A percentile compares a stretch with the other conserved stretches of the same genome.
phyloP scores from a whole-genome alignment of 1,284 basidiomycete species.

The Cutaneotrichosporon dermatis region DNA sequence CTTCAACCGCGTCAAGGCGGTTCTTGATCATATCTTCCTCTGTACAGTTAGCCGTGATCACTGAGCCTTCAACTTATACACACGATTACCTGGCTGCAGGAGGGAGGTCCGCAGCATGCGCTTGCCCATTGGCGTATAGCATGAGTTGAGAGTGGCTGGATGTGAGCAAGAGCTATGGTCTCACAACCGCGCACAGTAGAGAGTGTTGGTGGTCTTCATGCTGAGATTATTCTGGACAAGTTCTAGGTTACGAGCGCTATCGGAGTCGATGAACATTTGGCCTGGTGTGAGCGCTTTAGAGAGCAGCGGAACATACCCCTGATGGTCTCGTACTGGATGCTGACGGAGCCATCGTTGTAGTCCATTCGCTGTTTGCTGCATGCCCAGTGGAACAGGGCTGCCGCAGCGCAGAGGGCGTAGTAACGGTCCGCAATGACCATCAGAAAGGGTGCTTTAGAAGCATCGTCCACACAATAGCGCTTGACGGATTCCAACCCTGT shows the following conservation, averaged over 20 bases:
- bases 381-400: slow-evolving; percentile 77
- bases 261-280: slow-evolving; percentile 87
- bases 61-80: slow-evolving; percentile 5
- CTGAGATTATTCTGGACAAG: slow-evolving; percentile 68
- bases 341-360: slow-evolving; percentile 66
- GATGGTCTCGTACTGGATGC: slow-evolving; percentile 70
- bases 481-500: slow-evolving; percentile 71
- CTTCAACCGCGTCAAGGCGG: slow-evolving; percentile 77
- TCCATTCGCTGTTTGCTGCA: slow-evolving; percentile 63
- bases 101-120: slow-evolving; percentile 74
- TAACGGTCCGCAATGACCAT: slow-evolving; percentile 76
- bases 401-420: slow-evolving; percentile 76
- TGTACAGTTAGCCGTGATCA: slow-evolving; percentile 26
- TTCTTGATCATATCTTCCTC: slow-evolving; percentile 66
- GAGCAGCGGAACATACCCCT: slow-evolving; percentile 48
- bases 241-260: slow-evolving; percentile 80
- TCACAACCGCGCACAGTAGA: slow-evolving; percentile 58
- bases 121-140: slow-evolving; percentile 80
- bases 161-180: neutral
- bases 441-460: slow-evolving; percentile 67
- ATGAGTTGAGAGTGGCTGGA: slow-evolving; percentile 61
- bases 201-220: slow-evolving; percentile 64
- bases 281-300: slow-evolving; percentile 51
- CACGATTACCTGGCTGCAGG: slow-evolving; percentile 74
- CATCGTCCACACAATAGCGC: slow-evolving; percentile 69